These are phyloP conservation scores for Lachancea cidri DNA, from an alignment of 805 yeast species.

Conservation along the genomic window DNA sequence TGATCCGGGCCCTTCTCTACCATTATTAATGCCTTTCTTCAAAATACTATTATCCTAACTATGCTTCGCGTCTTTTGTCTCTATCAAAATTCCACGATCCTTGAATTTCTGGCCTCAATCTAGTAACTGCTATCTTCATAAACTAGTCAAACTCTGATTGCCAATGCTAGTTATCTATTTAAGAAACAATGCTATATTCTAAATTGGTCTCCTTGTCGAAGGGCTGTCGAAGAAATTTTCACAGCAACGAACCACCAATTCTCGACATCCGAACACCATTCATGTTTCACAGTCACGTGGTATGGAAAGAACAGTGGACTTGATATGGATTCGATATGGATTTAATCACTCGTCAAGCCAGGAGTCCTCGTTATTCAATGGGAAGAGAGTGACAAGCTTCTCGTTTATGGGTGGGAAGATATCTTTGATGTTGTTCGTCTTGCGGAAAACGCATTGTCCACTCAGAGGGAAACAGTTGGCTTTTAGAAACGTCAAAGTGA, in stretches of 20 bases:
- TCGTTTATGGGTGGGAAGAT: conserved; percentile 28
- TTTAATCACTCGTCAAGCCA: conserved; percentile 28
- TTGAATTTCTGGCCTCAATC: background rate
- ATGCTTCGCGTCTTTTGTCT: conserved; percentile 1
- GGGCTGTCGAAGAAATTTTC: background rate
- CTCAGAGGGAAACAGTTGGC: conserved; percentile 32
- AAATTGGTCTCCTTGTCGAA: background rate
- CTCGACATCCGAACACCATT: background rate
- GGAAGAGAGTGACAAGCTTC: conserved; percentile 23
- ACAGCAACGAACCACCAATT: background rate
- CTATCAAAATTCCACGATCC: conserved; percentile 2
- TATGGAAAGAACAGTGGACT: too few relatives aligned
- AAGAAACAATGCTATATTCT: background rate
- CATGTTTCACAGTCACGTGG: background rate
- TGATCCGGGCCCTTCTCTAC: conserved; percentile 84
- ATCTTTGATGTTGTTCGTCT: conserved; percentile 20
- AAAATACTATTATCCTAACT: background rate
- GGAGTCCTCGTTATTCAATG: conserved; percentile 27
- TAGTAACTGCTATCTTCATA: background rate
- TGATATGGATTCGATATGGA: too few relatives aligned
- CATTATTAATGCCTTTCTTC: conserved; percentile 34
- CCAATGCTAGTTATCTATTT: background rate
- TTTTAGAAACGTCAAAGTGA: conserved; percentile 26
- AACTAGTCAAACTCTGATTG: background rate
- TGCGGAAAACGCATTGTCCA: conserved; percentile 28